phyloP scores from a whole-genome alignment of 2,329 filamentous ascomycete species.

The Nemania bipapillata region DNA sequence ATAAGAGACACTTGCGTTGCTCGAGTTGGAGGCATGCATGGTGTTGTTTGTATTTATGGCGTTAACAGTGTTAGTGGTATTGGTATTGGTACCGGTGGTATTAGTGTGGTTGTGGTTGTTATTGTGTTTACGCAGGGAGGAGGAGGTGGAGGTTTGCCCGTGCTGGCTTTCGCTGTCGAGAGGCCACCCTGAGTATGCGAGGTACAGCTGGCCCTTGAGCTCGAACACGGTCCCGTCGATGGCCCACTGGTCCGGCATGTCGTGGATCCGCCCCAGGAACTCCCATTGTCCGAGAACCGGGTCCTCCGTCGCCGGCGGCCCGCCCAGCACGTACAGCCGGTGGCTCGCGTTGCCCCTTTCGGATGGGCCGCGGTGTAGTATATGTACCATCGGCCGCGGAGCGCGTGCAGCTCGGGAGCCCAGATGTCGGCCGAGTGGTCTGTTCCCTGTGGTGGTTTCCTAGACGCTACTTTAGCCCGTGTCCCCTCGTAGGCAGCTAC shows the following conservation, averaged over 20 bases:
- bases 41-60: no score
- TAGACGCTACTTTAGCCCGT: conserved; percentile 28
- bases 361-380: conserved; percentile 50
- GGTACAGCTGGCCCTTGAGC: conserved; percentile 45
- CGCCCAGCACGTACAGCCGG: conserved; percentile 51
- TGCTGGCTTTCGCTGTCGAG: conserved; percentile 35
- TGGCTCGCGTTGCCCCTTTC: conserved; percentile 49
- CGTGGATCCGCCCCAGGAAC: conserved; percentile 48
- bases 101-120: no score
- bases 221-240: conserved; percentile 52
- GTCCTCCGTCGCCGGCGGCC: conserved; percentile 44
- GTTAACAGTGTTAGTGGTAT: neutral
- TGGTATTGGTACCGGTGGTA: neutral
- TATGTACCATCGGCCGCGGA: conserved; percentile 51
- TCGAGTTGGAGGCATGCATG: no score
- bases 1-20: no score
- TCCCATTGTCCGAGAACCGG: conserved; percentile 49
- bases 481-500: neutral
- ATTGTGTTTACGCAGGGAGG: no score
- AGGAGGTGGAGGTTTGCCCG: neutral
- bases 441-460: conserved; percentile 48
- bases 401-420: conserved; percentile 51
- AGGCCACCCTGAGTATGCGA: conserved; percentile 52
- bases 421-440: conserved; percentile 50
- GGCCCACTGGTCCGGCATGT: conserved; percentile 50